These are phyloP conservation scores for Saprolegnia diclina DNA, from an alignment of 352 stramenopile genomes.

Conservation along the genomic window DNA sequence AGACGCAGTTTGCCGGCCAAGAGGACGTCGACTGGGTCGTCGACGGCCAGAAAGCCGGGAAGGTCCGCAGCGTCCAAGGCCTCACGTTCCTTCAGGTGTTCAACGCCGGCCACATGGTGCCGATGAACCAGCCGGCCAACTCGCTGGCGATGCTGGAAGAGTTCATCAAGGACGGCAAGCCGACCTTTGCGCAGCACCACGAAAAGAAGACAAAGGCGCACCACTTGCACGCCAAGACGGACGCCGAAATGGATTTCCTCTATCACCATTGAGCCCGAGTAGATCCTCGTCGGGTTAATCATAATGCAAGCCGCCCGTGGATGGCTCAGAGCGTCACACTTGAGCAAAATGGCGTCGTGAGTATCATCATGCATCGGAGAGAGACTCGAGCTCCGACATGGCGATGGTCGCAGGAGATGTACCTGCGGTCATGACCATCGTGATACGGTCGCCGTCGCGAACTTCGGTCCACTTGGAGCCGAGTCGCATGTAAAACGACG, in stretches of 20 bases:
- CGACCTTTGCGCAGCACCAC: constrained; percentile 23
- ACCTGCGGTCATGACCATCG: neutral
- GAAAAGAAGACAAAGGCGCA: constrained; percentile 29
- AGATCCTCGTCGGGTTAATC: neutral
- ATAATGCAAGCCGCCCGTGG: neutral
- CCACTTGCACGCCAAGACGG: neutral
- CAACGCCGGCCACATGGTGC: constrained; percentile 95
- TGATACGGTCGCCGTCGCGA: neutral
- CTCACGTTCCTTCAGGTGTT: constrained; percentile 95
- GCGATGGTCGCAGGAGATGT: neutral
- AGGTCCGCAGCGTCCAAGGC: constrained; percentile 47
- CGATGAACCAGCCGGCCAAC: constrained; percentile 90
- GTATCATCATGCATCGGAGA: too few relatives aligned
- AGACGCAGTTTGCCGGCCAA: constrained; percentile 43
- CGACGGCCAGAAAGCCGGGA: constrained; percentile 53
- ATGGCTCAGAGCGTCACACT: neutral
- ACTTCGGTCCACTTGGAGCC: neutral
- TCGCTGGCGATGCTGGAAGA: constrained; percentile 92
- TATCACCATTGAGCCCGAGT: neutral
- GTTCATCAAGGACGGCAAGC: constrained; percentile 49
- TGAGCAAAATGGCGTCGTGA: neutral
- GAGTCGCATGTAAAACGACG: neutral
- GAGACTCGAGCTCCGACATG: neutral
- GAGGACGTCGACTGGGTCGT: constrained; percentile 57
- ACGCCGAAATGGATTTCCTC: neutral